Base-by-base conservation (phyloP, 495 filamentous ascomycete genomes). In the Rostrohypoxylon terebratum region DNA sequence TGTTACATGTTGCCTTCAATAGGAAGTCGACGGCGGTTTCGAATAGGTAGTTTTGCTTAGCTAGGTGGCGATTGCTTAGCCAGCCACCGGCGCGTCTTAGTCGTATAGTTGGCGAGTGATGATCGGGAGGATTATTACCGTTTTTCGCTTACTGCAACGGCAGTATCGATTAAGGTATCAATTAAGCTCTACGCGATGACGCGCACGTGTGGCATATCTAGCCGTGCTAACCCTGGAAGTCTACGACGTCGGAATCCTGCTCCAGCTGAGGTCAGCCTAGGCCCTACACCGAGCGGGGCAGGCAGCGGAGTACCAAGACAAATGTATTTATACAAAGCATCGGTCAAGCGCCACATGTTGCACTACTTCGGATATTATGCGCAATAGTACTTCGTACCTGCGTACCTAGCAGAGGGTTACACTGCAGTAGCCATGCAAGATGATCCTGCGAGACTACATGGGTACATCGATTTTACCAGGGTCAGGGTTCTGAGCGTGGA, bases 111-210 rank as follows among this genome's bases (percentile, higher is more conserved):
- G 11, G 21, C 16, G 45, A 16, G n/a, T 48, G 45, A 44, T 44
- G 3, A 14, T n/a, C 40, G 40, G 40, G 11, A 44, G 40, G 40
- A 44, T 16, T 44, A n/a, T 7, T 9, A 48, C 45, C 45, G 3
- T 48, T 48, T 48, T 48, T 48, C 23, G 45, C 45, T 48, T 48
- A 48, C 45, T 48, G 45, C 45, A 48, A 48, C 45, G 45, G 40
- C 40, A 44, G 16, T 9, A 18, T 18, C 45, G 9, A 9, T 28
- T 1, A 14, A 5, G 16, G 14, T n/a, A 14, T 44, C 40, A n/a
- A 44, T 44, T 44, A 44, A 44, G 3, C 13, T 44, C 40, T 13
- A 44, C 13, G 40, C 40, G 40, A 5, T 3, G 40, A 44, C 40
- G 40, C 40, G 40, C 14, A 14, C 4, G 14, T 44, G 40, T 14